Evolutionary conservation across 179 eudicot species (phyloP).

Genomic region (Patellifolia procumbens): DNA sequence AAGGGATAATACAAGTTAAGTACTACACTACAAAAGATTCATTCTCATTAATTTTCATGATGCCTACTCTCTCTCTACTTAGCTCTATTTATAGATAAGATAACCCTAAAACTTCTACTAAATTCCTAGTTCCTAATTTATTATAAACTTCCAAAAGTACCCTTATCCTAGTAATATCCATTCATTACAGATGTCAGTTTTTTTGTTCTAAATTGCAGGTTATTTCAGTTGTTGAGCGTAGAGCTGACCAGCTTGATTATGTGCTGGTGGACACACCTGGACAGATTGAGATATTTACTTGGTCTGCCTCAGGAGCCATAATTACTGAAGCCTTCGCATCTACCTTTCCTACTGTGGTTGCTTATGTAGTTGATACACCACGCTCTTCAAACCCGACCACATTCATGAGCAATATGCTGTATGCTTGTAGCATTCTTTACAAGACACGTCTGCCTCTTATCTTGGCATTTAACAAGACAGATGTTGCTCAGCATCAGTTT

Average conservation of each 20-base stretch:
- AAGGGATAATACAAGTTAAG: too few relatives aligned
- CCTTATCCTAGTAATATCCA: too few relatives aligned
- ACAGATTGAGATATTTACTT: conserved; percentile 95
- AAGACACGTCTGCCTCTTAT: conserved; percentile 84
- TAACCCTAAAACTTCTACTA: too few relatives aligned
- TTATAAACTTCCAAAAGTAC: too few relatives aligned
- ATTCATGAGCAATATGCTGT: conserved; percentile 96
- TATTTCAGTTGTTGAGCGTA: conserved; percentile 67
- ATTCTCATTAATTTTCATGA: too few relatives aligned
- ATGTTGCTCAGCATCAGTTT: conserved; percentile 88
- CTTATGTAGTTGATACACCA: conserved; percentile 95
- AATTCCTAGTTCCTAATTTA: too few relatives aligned
- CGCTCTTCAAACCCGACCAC: conserved; percentile 79
- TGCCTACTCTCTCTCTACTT: too few relatives aligned
- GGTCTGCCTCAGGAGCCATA: conserved; percentile 97
- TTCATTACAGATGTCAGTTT: too few relatives aligned
- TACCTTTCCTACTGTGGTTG: conserved; percentile 85
- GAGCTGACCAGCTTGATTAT: conserved; percentile 91
- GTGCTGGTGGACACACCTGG: conserved; percentile 98
- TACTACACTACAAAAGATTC: too few relatives aligned
- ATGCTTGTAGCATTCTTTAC: conserved; percentile 96
- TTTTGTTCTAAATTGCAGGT: conserved; percentile 51
- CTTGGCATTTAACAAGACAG: conserved; percentile 87
- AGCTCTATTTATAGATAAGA: too few relatives aligned
- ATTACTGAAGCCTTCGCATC: conserved; percentile 96